Conservation (phyloP, 306 rosid genomes). For the Malus sylvestris region DNA sequence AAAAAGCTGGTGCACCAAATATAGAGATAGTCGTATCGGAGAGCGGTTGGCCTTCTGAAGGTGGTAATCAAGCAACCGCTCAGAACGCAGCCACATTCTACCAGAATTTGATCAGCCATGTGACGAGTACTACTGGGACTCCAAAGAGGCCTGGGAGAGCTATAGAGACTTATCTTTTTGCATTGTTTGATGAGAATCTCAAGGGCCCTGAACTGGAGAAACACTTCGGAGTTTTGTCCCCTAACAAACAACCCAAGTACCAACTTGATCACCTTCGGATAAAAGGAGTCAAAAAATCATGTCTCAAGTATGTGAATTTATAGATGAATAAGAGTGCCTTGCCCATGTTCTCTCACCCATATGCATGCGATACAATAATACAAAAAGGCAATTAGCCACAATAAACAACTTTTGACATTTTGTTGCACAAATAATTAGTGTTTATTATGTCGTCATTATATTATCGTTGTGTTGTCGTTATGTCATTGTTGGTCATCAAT, state of each 20-base stretch:
- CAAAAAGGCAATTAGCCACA: not conserved
- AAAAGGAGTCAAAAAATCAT: not conserved
- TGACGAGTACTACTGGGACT: slow-evolving; percentile 25
- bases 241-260: slow-evolving; percentile 15
- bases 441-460: too few relatives aligned
- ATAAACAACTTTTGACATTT: not conserved
- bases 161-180: slow-evolving; percentile 25
- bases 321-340: not conserved
- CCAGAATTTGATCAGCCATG: slow-evolving; percentile 40
- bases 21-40: slow-evolving; percentile 46
- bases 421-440: too few relatives aligned
- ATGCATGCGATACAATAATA: not conserved
- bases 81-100: slow-evolving; percentile 39
- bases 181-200: slow-evolving; percentile 26
- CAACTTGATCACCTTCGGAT: slow-evolving; percentile 8
- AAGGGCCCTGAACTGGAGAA: slow-evolving; percentile 12
- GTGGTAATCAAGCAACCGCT: slow-evolving; percentile 20
- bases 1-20: slow-evolving; percentile 28
- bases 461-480: too few relatives aligned
- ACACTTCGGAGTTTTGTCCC: slow-evolving; percentile 27
- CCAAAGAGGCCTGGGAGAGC: slow-evolving; percentile 28
- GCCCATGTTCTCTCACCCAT: not conserved
- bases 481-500: too few relatives aligned
- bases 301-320: not conserved
- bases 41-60: slow-evolving; percentile 67